Evolutionary conservation across 2,329 filamentous ascomycete genomes (phyloP).

Genomic region (Aspergillus costaricaensis): DNA sequence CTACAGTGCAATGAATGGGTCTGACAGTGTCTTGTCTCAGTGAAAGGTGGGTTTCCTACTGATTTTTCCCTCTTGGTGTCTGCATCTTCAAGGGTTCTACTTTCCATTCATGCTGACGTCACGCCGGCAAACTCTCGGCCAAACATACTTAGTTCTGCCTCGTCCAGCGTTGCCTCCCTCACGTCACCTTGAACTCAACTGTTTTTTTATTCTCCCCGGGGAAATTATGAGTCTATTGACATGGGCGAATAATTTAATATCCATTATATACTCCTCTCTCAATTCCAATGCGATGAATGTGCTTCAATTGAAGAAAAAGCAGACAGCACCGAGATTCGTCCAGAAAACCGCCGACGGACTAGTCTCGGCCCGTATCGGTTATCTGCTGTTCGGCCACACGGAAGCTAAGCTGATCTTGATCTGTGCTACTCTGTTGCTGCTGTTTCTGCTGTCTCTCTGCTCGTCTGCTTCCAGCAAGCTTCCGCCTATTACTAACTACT

Average conservation of each 20-base stretch:
- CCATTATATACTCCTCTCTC: not conserved
- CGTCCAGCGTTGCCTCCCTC: not conserved
- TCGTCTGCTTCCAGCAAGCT: not conserved
- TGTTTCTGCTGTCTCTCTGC: too few species aligned
- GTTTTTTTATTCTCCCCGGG: not conserved
- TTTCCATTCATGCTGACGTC: slow-evolving; percentile 26
- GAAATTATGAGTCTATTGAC: not conserved
- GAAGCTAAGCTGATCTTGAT: slow-evolving; percentile 15
- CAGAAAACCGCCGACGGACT: slow-evolving; percentile 19
- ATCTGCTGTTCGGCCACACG: slow-evolving; percentile 36
- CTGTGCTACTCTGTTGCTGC: too few species aligned
- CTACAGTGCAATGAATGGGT: not conserved
- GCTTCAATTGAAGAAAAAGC: too few species aligned
- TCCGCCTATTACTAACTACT: not conserved
- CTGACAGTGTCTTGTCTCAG: not conserved
- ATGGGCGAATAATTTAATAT: not conserved
- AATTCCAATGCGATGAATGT: not conserved
- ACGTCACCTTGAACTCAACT: slow-evolving; percentile 2
- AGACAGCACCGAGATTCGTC: slow-evolving; percentile 17
- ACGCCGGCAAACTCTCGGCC: slow-evolving; percentile 29
- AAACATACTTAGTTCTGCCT: not conserved
- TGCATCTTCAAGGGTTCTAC: not conserved
- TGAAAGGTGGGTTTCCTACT: too few species aligned
- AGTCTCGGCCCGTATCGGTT: slow-evolving; percentile 40
- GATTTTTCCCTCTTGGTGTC: too few species aligned